Conservation (phyloP, 169 alveolate genomes). For the Sarcocystis neurona region DNA sequence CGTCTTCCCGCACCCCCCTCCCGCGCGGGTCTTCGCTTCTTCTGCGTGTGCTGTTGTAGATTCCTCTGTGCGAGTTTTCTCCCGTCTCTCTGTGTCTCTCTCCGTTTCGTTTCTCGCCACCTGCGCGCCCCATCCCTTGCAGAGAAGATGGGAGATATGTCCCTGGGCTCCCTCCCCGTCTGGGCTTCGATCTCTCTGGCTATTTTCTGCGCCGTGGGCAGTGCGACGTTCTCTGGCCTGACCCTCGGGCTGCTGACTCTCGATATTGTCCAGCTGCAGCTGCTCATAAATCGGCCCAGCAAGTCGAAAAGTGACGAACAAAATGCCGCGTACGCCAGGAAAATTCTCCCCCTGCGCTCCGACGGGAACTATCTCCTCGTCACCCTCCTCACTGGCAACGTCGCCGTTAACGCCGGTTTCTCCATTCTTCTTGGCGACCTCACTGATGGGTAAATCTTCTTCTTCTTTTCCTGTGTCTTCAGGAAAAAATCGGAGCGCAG, state of each 20-base stretch:
- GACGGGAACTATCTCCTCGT: constrained; percentile 78
- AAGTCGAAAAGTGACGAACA: constrained; percentile 44
- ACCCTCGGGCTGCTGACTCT: constrained; percentile 77
- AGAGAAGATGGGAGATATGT: not conserved
- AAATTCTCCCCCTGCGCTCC: constrained; percentile 74
- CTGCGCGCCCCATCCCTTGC: not conserved
- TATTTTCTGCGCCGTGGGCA: constrained; percentile 67
- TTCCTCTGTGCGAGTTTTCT: not conserved
- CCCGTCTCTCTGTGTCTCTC: not conserved
- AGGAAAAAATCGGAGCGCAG: too few relatives aligned
- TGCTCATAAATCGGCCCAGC: constrained; percentile 72
- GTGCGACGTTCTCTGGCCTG: constrained; percentile 81
- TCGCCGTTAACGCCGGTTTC: constrained; percentile 77
- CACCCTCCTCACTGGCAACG: constrained; percentile 79
- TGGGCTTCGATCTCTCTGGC: constrained; percentile 62
- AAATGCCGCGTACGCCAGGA: constrained; percentile 72
- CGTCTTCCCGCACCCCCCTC: not conserved
- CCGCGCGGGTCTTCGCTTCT: not conserved
- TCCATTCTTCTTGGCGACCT: constrained; percentile 79
- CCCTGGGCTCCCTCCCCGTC: constrained; percentile 14
- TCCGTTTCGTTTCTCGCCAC: not conserved
- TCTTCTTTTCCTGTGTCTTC: too few relatives aligned
- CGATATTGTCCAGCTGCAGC: constrained; percentile 75
- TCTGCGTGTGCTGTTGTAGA: not conserved
- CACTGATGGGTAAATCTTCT: constrained; percentile 72